Evolutionary conservation across 75 land plant species (phyloP).

Genomic region (Pinus tabuliformis): DNA sequence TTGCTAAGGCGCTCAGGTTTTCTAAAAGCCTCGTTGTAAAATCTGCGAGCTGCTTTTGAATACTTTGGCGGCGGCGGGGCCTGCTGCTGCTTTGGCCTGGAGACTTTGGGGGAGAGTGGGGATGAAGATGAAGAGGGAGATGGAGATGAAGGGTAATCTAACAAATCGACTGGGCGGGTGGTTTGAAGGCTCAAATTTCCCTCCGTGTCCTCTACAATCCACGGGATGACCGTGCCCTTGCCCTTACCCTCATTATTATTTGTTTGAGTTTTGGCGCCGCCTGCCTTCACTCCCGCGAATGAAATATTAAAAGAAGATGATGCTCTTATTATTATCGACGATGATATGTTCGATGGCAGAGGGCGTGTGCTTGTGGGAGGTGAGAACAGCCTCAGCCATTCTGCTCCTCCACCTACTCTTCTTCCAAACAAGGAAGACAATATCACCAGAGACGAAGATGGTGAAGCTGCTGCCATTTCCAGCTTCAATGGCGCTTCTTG

Average conservation of each 20-base stretch:
- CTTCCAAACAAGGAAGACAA: background rate
- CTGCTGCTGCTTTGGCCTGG: constrained; percentile 14
- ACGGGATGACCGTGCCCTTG: constrained; percentile 33
- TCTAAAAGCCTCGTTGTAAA: constrained; percentile 82
- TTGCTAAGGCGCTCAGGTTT: constrained; percentile 82
- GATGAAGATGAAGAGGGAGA: background rate
- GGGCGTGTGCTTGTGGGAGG: background rate
- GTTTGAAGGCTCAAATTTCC: constrained; percentile 43
- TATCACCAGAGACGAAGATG: background rate
- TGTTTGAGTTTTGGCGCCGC: background rate
- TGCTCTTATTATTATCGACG: background rate
- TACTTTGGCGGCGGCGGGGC: constrained; percentile 43
- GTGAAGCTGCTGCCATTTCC: constrained; percentile 1
- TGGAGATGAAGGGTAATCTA: too few species aligned
- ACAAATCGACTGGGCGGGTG: constrained; percentile 22
- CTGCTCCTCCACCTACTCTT: background rate
- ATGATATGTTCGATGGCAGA: background rate
- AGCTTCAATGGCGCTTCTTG: too few species aligned
- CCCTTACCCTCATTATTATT: background rate
- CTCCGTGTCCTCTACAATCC: constrained; percentile 51
- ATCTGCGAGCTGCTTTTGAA: constrained; percentile 96
- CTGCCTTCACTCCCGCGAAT: background rate
- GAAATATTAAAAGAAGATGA: background rate
- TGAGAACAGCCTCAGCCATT: background rate
- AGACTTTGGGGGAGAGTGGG: constrained; percentile 12